Evolutionary conservation across 1,139 yeast species (phyloP).

Genomic region (Ogataea hybrid): DNA sequence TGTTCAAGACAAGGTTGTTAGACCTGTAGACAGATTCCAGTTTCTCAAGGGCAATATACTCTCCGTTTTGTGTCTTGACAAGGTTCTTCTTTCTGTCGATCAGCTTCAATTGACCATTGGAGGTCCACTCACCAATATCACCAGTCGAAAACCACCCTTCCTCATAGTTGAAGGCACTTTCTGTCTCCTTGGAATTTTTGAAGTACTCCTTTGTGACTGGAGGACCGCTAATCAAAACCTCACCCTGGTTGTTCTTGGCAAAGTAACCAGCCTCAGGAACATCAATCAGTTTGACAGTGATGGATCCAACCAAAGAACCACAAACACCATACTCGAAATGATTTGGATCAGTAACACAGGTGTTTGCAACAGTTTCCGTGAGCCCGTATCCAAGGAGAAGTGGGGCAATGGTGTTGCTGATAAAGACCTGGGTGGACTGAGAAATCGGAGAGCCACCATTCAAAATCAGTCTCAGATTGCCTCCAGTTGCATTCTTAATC

Average conservation of each 20-base stretch:
- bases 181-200: constrained; percentile 80
- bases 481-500: constrained; percentile 95
- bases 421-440: constrained; percentile 79
- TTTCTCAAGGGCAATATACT: constrained; percentile 95
- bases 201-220: constrained; percentile 76
- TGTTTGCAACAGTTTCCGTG: constrained; percentile 94
- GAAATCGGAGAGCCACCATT: constrained; percentile 97
- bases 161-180: constrained; percentile 70
- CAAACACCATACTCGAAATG: constrained; percentile 70
- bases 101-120: constrained; percentile 72
- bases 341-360: constrained; percentile 64
- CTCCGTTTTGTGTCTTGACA: constrained; percentile 95
- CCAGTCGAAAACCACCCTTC: constrained; percentile 96
- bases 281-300: constrained; percentile 87
- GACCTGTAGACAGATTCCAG: constrained; percentile 86
- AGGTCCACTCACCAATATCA: constrained; percentile 93
- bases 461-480: constrained; percentile 66
- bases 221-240: constrained; percentile 75
- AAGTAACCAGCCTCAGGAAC: constrained; percentile 90
- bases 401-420: constrained; percentile 76
- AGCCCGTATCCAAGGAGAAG: constrained; percentile 95
- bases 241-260: constrained; percentile 94
- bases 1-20: constrained; percentile 68
- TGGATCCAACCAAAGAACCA: constrained; percentile 80
- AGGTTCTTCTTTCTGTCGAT: constrained; percentile 96